Conservation (phyloP, 169 alveolate genomes). For the Babesia divergens region DNA sequence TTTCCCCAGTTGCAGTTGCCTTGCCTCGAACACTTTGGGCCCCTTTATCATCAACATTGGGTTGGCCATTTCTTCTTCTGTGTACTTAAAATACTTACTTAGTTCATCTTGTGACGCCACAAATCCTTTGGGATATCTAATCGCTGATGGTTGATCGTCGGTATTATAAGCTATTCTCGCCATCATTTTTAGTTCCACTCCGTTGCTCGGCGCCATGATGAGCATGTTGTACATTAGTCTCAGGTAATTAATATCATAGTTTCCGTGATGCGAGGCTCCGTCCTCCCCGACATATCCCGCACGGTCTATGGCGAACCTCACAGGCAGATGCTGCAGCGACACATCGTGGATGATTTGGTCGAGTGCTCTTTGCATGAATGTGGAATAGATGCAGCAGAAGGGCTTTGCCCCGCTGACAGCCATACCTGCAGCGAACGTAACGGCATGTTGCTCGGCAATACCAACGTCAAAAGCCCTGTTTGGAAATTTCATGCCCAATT, state of each 20-base stretch:
- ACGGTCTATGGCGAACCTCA: conserved; percentile 73
- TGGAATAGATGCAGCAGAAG: conserved; percentile 78
- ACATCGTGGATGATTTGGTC: conserved; percentile 83
- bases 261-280: conserved; percentile 87
- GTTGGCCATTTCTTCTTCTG: neutral
- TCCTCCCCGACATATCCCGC: conserved; percentile 86
- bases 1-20: conserved; percentile 30
- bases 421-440: conserved; percentile 83
- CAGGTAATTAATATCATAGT: conserved; percentile 77
- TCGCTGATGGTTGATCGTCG: conserved; percentile 36
- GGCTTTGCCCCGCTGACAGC: conserved; percentile 78
- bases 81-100: neutral
- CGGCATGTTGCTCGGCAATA: conserved; percentile 88
- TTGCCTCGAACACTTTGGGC: neutral
- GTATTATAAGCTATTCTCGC: conserved; percentile 1
- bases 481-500: conserved; percentile 68
- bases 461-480: conserved; percentile 85
- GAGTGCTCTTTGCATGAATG: conserved; percentile 85
- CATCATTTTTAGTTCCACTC: conserved; percentile 67
- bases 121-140: conserved; percentile 49
- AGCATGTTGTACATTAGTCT: conserved; percentile 75
- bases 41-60: conserved; percentile 3
- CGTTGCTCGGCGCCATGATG: conserved; percentile 80
- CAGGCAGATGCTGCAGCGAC: conserved; percentile 76
- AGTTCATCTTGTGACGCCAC: conserved; percentile 15